phyloP scores from a whole-genome alignment of 495 filamentous ascomycete genomes.

The Talaromyces borbonicus region DNA sequence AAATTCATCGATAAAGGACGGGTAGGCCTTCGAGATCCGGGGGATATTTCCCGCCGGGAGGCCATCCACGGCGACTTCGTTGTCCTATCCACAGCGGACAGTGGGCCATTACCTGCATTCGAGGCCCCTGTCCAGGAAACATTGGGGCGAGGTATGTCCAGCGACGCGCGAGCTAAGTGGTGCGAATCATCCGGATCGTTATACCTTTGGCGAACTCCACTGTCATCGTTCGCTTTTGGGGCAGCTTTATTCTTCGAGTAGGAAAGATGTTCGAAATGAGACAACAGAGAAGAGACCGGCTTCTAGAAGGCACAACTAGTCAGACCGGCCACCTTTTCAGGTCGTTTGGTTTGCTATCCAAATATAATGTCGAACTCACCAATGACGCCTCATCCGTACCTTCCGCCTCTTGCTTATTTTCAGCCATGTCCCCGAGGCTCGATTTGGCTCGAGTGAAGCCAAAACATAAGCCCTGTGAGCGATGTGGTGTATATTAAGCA shows the following conservation, averaged over 20 bases:
- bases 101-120: conserved; percentile 18
- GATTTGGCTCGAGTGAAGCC: conserved; percentile 19
- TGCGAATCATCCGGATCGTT: conserved; percentile 35
- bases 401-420: conserved; percentile 25
- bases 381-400: conserved; percentile 35
- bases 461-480: conserved; percentile 21
- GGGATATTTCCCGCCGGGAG: conserved; percentile 12
- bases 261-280: conserved; percentile 84
- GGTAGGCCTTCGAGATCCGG: conserved; percentile 16
- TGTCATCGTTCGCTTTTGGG: conserved; percentile 24
- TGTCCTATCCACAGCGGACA: conserved; percentile 12
- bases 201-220: conserved; percentile 25
- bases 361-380: conserved; percentile 31
- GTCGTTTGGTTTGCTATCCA: conserved; percentile 6
- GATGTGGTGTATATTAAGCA: neutral
- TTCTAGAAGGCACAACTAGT: conserved; percentile 23
- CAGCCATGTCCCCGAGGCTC: conserved; percentile 31
- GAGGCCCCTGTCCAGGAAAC: conserved; percentile 28
- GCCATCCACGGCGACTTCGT: conserved; percentile 22
- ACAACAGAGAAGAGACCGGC: conserved; percentile 86
- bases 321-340: neutral
- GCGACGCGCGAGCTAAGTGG: conserved; percentile 35
- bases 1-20: conserved; percentile 44
- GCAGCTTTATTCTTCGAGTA: conserved; percentile 33
- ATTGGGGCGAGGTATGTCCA: conserved; percentile 41